Evolutionary conservation across 23 red algal species (phyloP).

Genomic region (Gracilaria gracilis): DNA sequence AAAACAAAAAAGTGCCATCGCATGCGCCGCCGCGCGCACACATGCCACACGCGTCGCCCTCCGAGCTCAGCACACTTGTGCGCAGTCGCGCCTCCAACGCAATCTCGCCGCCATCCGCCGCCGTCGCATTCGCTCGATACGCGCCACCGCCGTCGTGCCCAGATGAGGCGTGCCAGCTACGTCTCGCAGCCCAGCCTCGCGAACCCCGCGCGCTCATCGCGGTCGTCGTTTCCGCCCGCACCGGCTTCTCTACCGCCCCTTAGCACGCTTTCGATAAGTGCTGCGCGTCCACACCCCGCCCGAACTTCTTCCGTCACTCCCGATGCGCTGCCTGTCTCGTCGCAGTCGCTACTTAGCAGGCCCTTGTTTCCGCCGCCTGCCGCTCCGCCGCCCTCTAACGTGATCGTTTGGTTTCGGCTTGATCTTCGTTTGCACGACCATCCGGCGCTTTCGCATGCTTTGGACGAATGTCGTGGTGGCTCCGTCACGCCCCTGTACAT

Average conservation of each 20-base stretch:
- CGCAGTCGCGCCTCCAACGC: background rate
- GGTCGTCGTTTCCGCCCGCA: background rate
- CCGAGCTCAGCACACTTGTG: background rate
- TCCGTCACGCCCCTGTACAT: constrained; percentile 82
- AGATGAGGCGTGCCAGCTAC: constrained; percentile 23
- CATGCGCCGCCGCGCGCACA: background rate
- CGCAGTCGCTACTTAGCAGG: constrained; percentile 11
- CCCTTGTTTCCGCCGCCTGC: constrained; percentile 39
- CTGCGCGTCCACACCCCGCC: background rate
- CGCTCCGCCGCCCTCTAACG: constrained; percentile 3
- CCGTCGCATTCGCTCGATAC: background rate
- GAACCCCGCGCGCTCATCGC: background rate
- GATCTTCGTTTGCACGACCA: constrained; percentile 97
- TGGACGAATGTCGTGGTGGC: constrained; percentile 62
- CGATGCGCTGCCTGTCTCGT: constrained; percentile 17
- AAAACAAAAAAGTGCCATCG: no score
- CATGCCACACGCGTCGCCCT: background rate
- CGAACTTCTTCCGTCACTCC: constrained; percentile 27
- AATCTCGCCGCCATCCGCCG: constrained; percentile 2
- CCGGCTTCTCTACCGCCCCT: background rate
- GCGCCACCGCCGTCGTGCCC: background rate
- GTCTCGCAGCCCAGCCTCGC: constrained; percentile 20
- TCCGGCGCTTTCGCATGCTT: constrained; percentile 81
- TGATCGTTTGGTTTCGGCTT: constrained; percentile 91
- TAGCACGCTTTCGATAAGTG: background rate